Evolutionary conservation across 768 basidiomycete genomes (phyloP).

Genomic region (Suillus clintonianus): DNA sequence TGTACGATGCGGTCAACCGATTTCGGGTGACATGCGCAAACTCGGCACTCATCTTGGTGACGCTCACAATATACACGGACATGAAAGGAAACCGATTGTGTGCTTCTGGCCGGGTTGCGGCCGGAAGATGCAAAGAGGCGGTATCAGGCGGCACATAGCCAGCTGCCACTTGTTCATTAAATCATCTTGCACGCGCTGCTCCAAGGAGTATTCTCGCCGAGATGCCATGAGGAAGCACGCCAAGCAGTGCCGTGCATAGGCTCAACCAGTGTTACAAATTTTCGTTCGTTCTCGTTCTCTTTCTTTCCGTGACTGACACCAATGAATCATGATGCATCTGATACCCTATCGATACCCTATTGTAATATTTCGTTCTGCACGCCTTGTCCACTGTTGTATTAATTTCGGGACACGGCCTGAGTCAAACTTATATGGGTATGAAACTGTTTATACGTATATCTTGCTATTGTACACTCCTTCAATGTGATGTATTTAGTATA

Average conservation of each 20-base stretch:
- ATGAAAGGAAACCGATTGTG: constrained; percentile 13
- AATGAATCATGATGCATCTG: neutral
- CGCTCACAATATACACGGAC: constrained; percentile 18
- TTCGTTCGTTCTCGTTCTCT: neutral
- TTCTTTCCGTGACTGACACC: neutral
- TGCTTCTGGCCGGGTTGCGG: constrained; percentile 25
- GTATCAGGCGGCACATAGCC: constrained; percentile 23
- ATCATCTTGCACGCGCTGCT: constrained; percentile 21
- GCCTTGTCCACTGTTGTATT: neutral
- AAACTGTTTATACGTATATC: neutral
- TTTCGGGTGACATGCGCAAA: constrained; percentile 19
- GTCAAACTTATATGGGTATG: neutral
- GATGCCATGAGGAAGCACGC: constrained; percentile 28
- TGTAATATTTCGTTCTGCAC: neutral
- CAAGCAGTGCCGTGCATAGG: constrained; percentile 29
- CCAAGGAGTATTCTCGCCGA: constrained; percentile 25
- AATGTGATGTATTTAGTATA: neutral
- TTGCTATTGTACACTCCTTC: neutral
- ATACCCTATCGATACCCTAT: neutral
- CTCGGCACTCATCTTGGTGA: constrained; percentile 25
- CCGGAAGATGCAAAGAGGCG: constrained; percentile 28
- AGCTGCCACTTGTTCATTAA: constrained; percentile 23
- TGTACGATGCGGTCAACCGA: constrained; percentile 21
- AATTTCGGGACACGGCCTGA: neutral
- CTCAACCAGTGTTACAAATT: neutral